These are phyloP conservation scores for Stropharia rugosoannulata DNA, from an alignment of 768 basidiomycete species.

Conservation along the genomic window DNA sequence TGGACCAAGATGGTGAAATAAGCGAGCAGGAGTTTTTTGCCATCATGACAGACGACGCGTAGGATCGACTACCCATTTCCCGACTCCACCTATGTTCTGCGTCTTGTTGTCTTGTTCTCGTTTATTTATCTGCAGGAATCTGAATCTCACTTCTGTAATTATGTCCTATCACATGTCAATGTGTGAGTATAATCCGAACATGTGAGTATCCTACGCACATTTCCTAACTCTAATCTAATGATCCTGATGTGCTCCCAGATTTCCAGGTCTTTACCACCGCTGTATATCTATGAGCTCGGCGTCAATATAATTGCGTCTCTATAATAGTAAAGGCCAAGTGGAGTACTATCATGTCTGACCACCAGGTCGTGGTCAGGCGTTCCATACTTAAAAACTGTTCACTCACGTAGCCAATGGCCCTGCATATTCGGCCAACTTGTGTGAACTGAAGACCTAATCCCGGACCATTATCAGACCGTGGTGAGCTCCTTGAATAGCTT, in stretches of 20 bases:
- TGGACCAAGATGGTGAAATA: constrained; percentile 98
- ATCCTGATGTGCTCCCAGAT: background rate
- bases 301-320: constrained; percentile 17
- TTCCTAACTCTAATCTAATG: background rate
- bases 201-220: constrained; percentile 10
- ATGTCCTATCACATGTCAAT: constrained; percentile 16
- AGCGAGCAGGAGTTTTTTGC: constrained; percentile 95
- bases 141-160: constrained; percentile 16
- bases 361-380: constrained; percentile 10
- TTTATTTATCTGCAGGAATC: constrained; percentile 20
- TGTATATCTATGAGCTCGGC: constrained; percentile 16
- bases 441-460: constrained; percentile 9
- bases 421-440: constrained; percentile 10
- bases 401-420: constrained; percentile 11
- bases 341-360: background rate
- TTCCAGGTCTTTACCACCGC: constrained; percentile 14
- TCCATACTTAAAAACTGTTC: constrained; percentile 9
- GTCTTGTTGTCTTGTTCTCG: constrained; percentile 15
- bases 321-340: constrained; percentile 16
- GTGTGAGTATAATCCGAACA: constrained; percentile 18
- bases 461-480: constrained; percentile 4
- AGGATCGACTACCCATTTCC: constrained; percentile 13
- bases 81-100: constrained; percentile 2
- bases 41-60: constrained; percentile 94
- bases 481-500: constrained; percentile 8